Base-by-base conservation (phyloP, 805 yeast species). In the Metahyphopichia silvanorum region DNA sequence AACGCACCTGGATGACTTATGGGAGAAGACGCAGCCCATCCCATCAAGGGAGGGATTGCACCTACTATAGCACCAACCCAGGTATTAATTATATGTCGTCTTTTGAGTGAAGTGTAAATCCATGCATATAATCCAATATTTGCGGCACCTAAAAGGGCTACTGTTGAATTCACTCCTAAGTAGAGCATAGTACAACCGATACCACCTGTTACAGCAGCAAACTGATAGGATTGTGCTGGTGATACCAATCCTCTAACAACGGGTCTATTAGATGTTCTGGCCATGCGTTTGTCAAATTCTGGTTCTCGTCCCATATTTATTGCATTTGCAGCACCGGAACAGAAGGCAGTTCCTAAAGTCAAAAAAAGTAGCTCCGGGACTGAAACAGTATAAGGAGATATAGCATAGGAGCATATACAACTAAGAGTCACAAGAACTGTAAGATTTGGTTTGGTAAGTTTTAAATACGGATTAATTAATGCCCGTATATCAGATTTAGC, bases 31-130 rank as follows among this genome's bases (percentile, higher is more conserved):
- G 71, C 70, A 2, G 96, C 96, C 98, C 98, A 93, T 2, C 98
- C 98, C 98, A 93, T 93, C 31, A 93, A 70, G 14, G 98, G 98
- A 0, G 98, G 98, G 29, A 93, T 85, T 0, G 97, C 98, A 4
- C 98, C 98, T 4, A 93, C 98, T n/a, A 93, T 56, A 0, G 98
- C 98, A 13, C 98, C 98, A 3, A 93, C 93, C 98, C 98, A 93
- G 1, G 98, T 93, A 57, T 93, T 93, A 25, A 85, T 55, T 32
- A 93, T 91, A 16, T 86, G 80, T 38, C 71, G 76, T 35, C 98
- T 73, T 53, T 93, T 93, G 55, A 93, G 63, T 0, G 96, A 82
- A 0, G 98, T 93, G 63, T 93, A 93, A 1, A 82, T 59, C 84
- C 98, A 89, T 1, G 94, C 79, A 51, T 93, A 93, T 8, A 93